Evolutionary conservation across 352 stramenopile genomes (phyloP), one percentile per base, ranked within the genome.

Genomic region (Phytophthora constricta): DNA sequence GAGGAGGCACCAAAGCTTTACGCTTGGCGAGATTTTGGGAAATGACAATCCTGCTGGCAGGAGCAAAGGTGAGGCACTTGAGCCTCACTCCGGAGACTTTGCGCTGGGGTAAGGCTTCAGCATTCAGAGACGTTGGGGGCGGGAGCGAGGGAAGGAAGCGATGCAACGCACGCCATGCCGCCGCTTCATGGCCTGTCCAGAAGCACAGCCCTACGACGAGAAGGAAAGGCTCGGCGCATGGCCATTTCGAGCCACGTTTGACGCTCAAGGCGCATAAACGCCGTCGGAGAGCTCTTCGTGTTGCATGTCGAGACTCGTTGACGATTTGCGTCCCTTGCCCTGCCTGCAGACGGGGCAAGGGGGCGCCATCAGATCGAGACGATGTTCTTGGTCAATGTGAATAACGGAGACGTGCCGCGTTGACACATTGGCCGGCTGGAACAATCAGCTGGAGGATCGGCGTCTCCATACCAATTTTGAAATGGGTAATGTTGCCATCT

Each of bases 61-160:
- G 22, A 31, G 55, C 48, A 45, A 63, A 70, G 43, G 42, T 56
- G 34, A 51, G 33, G 22, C 48, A 53, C 27, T 17, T 11, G n/a
- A n/a, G n/a, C n/a, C n/a, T n/a, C n/a, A n/a, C 39, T 5, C 19
- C 48, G 37, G 42, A 23, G 33, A 43, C 57, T 63, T 33, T 27
- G 50, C 48, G 26, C 26, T 28, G 52, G 23, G 34, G 34, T 10
- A 7, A 25, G 22, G n/a, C 42, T 27, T 46, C 37, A 47, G 55
- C 45, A 60, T 72, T 72, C 58, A 72, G 65, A 54, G n/a, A n/a
- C n/a, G n/a, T n/a, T n/a, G n/a, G n/a, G n/a, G n/a, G 57, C 53
- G 43, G 48, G 65, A 46, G 20, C 17, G 11, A 25, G 20, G 48
- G 46, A 54, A 33, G 62, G 58, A 68, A 69, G 59, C 41, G 19